Evolutionary conservation across 805 yeast species (phyloP).

Genomic region (Sugiyamaella qingdaonensis): DNA sequence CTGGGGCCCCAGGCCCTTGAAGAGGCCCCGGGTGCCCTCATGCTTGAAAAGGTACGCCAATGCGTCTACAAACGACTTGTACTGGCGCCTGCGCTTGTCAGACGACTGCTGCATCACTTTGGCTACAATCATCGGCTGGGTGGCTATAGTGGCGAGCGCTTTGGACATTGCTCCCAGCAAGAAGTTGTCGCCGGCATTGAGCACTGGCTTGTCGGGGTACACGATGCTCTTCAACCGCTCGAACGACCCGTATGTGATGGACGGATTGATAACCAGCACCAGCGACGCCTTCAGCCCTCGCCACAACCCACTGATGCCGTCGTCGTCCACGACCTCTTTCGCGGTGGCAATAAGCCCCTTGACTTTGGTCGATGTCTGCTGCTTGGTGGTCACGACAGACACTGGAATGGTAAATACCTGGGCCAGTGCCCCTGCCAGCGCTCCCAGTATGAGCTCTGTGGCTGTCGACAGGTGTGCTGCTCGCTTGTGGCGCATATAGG

Average conservation of each 20-base stretch:
- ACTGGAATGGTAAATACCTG: conserved; percentile 81
- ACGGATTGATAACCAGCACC: conserved; percentile 75
- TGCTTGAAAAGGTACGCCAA: conserved; percentile 52
- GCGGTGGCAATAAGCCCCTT: conserved; percentile 40
- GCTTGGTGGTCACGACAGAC: conserved; percentile 63
- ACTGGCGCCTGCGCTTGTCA: conserved; percentile 33
- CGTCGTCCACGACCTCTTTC: conserved; percentile 51
- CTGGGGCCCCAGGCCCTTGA: conserved; percentile 81
- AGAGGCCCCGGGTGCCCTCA: conserved; percentile 64
- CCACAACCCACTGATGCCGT: conserved; percentile 75
- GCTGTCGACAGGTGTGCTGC: conserved; percentile 44
- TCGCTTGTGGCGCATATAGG: conserved; percentile 38
- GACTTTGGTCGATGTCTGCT: conserved; percentile 35
- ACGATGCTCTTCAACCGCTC: conserved; percentile 59
- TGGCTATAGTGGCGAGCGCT: conserved; percentile 69
- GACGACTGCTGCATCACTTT: conserved; percentile 71
- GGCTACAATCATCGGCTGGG: conserved; percentile 82
- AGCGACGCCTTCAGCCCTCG: conserved; percentile 76
- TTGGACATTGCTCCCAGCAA: conserved; percentile 75
- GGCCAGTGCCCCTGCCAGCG: conserved; percentile 76
- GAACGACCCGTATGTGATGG: conserved; percentile 79
- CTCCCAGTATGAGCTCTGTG: conserved; percentile 69
- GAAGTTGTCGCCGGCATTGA: conserved; percentile 63
- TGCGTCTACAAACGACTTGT: conserved; percentile 60
- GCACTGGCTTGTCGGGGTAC: conserved; percentile 37